Percentiles rank a stretch among this genome's conserved stretches.
These are phyloP conservation scores for Kazachstania africana DNA, from an alignment of 805 yeast species.

Conservation along the genomic window DNA sequence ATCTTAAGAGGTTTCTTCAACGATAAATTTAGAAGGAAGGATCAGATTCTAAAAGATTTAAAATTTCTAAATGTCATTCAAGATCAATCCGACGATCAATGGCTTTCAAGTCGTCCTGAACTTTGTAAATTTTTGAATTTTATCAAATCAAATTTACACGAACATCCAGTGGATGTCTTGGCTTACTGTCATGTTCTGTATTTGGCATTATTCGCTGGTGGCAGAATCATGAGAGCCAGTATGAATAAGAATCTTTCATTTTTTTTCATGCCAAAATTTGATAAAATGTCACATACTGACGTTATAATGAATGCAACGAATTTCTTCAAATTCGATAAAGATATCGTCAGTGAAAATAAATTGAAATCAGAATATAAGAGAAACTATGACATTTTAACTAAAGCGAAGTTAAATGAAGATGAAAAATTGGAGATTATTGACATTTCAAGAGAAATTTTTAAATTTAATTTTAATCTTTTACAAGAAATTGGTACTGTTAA, in stretches of 20 bases:
- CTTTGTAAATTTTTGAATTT: constrained; percentile 55
- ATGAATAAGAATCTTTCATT: constrained; percentile 50
- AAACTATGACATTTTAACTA: constrained; percentile 66
- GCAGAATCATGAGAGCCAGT: constrained; percentile 57
- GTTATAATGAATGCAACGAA: constrained; percentile 53
- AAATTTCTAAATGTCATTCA: constrained; percentile 52
- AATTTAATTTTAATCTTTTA: constrained; percentile 47
- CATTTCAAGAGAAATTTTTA: constrained; percentile 55
- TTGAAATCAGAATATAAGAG: constrained; percentile 59
- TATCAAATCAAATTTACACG: constrained; percentile 39
- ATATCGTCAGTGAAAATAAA: constrained; percentile 46
- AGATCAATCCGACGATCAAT: constrained; percentile 10
- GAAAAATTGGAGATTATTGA: constrained; percentile 61
- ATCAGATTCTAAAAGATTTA: constrained; percentile 47
- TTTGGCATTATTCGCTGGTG: constrained; percentile 80
- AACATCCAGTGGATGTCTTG: constrained; percentile 57
- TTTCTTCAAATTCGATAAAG: constrained; percentile 36
- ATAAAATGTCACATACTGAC: constrained; percentile 54
- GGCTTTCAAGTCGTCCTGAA: constrained; percentile 23
- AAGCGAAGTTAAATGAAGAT: constrained; percentile 54
- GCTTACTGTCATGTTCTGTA: constrained; percentile 83
- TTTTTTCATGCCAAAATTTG: constrained; percentile 55
- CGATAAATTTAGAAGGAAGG: constrained; percentile 56
- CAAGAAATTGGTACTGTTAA: constrained; percentile 60
- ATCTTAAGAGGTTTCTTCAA: constrained; percentile 53